Base-by-base conservation (phyloP, 805 yeast genomes). In the Vanderwaltozyma polyspora region DNA sequence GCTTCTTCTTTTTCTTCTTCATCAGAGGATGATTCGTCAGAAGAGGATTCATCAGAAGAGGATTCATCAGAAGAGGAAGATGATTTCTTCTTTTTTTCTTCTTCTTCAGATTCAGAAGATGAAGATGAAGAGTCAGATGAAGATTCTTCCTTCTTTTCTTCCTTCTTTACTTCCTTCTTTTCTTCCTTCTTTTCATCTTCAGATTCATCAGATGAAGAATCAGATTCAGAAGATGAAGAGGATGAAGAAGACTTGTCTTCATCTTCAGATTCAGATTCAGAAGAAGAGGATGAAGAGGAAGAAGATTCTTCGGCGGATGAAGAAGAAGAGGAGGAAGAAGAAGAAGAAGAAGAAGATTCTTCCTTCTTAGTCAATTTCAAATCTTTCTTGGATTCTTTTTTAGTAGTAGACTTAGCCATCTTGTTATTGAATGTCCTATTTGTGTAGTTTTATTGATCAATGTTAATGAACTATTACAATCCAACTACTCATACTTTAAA, bases 51-150 rank as follows among this genome's bases (percentile, higher is more conserved):
- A 2, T 28, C 32, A n/a, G 32, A 28, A 22, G 41, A 39, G 15
- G 39, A 35, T 3, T 29, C 19, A 18, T 38, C 29, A 26, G 33
- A 31, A 10, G 32, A 28, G 9, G 40, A 34, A 12, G 34, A 28
- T 5, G 34, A 28, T 42, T 49, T 40, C 38, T 46, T 41, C 33
- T 55, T 48, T 17, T 29, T 34, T 34, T 36, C 32, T 32, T 35
- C 38, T 28, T 40, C 46, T 27, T 38, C 46, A 32, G 52, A 43
- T 34, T 44, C 49, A 18, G 55, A 46, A 34, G 41, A 41, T 23
- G 78, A 70, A 33, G 52, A 52, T 24, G 55, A 57, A 33, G 67
- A 73, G 0, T 63, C 62, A 17, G 46, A 39, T 8, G 39, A 33
- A 22, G 38, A 45, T 41, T 36, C 37, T 17, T 33, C 23, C 27